Percentiles rank a stretch among this genome's conserved stretches.
phyloP scores from a whole-genome alignment of 768 basidiomycete genomes.

The Fomitopsis serialis region DNA sequence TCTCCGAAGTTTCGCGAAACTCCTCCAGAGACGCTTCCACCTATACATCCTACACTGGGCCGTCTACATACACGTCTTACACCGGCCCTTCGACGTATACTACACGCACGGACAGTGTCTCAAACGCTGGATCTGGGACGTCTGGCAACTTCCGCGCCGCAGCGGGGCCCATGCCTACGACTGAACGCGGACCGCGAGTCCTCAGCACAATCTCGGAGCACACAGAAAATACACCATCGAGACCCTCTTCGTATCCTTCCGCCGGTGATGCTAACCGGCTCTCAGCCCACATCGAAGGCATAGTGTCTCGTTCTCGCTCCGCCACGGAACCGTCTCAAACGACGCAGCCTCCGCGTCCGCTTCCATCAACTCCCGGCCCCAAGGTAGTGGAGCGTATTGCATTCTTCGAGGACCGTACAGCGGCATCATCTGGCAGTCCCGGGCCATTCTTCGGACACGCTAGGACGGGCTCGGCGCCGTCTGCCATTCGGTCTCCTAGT shows the following conservation, averaged over 20 bases:
- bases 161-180: conserved; percentile 24
- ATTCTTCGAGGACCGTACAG: conserved; percentile 57
- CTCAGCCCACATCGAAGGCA: conserved; percentile 37
- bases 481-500: conserved; percentile 33
- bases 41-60: conserved; percentile 10
- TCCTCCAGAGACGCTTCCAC: conserved; percentile 20
- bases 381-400: conserved; percentile 69
- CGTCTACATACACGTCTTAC: conserved; percentile 12
- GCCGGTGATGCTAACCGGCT: conserved; percentile 35
- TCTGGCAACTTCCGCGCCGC: conserved; percentile 23
- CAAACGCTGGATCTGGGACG: conserved; percentile 10
- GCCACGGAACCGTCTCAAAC: conserved; percentile 51
- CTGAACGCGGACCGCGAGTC: conserved; percentile 39
- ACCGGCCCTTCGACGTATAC: conserved; percentile 29
- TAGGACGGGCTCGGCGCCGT: conserved; percentile 44
- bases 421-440: conserved; percentile 25
- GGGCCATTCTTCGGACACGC: conserved; percentile 37
- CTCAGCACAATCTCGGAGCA: conserved; percentile 77
- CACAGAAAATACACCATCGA: conserved; percentile 61
- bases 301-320: conserved; percentile 47
- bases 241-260: conserved; percentile 42
- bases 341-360: conserved; percentile 29
- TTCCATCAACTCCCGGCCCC: conserved; percentile 29
- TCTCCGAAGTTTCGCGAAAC: conserved; percentile 56
- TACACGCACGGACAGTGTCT: conserved; percentile 20